A percentile compares a stretch with the other conserved stretches of the same genome.
These are phyloP conservation scores for Ampelocalamus luodianensis DNA, from an alignment of 176 grass and related monocot genomes.

Conservation along the genomic window DNA sequence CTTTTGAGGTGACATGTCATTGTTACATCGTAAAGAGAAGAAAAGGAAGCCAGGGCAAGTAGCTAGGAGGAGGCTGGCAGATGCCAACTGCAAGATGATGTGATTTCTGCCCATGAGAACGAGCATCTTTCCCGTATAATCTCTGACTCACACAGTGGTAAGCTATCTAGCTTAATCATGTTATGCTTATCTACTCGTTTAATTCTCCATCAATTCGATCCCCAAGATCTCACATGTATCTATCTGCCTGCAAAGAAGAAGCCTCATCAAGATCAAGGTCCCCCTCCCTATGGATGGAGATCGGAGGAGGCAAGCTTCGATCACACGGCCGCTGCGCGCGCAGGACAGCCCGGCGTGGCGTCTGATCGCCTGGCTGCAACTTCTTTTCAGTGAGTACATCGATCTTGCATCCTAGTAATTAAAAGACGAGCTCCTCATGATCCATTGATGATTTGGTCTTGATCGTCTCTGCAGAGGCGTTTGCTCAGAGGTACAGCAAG, in stretches of 20 bases:
- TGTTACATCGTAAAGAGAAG: slow-evolving; percentile 26
- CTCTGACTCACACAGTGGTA: slow-evolving; percentile 38
- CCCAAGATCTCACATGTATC: slow-evolving; percentile 13
- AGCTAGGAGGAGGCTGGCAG: slow-evolving; percentile 1
- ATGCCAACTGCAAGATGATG: slow-evolving; percentile 32
- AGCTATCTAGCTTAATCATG: slow-evolving; percentile 27
- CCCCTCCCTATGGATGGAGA: slow-evolving; percentile 50
- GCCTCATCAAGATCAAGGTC: slow-evolving; percentile 22
- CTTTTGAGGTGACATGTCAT: slow-evolving; percentile 50
- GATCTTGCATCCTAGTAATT: background rate
- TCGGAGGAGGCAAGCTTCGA: slow-evolving; percentile 33
- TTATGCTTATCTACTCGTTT: background rate
- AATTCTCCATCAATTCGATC: background rate
- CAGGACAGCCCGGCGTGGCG: slow-evolving; percentile 43
- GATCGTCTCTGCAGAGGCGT: slow-evolving; percentile 37
- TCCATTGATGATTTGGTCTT: slow-evolving; percentile 18
- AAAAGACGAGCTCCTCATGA: slow-evolving; percentile 17
- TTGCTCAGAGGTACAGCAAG: slow-evolving; percentile 43
- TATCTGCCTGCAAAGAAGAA: slow-evolving; percentile 10
- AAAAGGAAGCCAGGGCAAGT: slow-evolving; percentile 17
- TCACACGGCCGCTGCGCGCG: background rate
- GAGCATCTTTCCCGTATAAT: background rate
- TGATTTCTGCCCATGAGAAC: slow-evolving; percentile 39
- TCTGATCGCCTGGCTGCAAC: slow-evolving; percentile 49
- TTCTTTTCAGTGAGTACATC: slow-evolving; percentile 50